phyloP scores from a whole-genome alignment of 805 yeast species.

The Metschnikowia picachoensis region DNA sequence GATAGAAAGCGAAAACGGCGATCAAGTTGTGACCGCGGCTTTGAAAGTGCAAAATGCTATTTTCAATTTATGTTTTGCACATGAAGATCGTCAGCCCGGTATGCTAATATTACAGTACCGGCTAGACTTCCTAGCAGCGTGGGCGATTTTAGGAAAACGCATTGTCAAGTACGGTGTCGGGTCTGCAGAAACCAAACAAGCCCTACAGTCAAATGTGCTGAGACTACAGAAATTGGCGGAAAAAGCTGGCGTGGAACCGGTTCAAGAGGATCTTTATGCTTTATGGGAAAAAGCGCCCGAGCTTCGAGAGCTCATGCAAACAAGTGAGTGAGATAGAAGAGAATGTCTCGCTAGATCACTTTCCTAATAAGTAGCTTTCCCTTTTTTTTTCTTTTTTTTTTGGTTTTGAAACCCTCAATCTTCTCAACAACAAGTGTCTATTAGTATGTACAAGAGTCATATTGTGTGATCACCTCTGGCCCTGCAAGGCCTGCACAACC shows the following conservation, averaged over 20 bases:
- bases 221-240: slow-evolving; percentile 3
- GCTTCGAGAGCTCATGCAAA: neutral
- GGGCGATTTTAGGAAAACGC: slow-evolving; percentile 25
- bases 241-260: neutral
- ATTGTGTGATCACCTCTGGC: slow-evolving; percentile 18
- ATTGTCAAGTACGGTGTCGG: slow-evolving; percentile 12
- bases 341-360: no score
- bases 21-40: slow-evolving; percentile 14
- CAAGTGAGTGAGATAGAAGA: neutral
- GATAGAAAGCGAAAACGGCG: slow-evolving; percentile 21
- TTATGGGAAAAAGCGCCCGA: slow-evolving; percentile 8
- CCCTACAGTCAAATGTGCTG: neutral
- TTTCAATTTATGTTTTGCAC: slow-evolving; percentile 12
- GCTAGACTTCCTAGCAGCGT: slow-evolving; percentile 34
- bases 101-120: slow-evolving; percentile 23
- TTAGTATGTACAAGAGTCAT: slow-evolving; percentile 7
- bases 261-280: slow-evolving; percentile 6
- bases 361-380: neutral
- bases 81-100: slow-evolving; percentile 12
- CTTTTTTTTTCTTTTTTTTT: neutral
- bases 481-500: slow-evolving; percentile 60
- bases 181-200: neutral
- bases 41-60: slow-evolving; percentile 24
- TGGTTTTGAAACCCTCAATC: neutral
- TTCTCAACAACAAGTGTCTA: neutral